Percentiles rank a stretch among this genome's conserved stretches.
Evolutionary conservation across 2,329 filamentous ascomycete genomes (phyloP).

Genomic region (Trichoderma koningii): DNA sequence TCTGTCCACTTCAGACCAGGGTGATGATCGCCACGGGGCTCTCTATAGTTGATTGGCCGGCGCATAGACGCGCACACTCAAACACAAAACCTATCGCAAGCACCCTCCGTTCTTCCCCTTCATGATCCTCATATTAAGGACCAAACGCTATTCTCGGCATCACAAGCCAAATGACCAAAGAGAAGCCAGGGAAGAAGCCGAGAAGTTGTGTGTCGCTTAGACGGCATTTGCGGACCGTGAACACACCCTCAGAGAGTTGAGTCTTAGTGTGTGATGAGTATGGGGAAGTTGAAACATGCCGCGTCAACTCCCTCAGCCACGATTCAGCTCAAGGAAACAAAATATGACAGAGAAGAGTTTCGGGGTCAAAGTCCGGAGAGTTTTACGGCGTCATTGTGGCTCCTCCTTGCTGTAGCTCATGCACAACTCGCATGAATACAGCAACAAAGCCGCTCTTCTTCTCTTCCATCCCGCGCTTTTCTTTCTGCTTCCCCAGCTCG

Average conservation of each 20-base stretch:
- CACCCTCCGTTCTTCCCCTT: background rate
- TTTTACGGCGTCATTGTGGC: conserved; percentile 22
- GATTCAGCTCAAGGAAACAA: background rate
- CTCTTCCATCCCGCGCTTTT: conserved; percentile 15
- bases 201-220: background rate
- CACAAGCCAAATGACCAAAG: conserved; percentile 23
- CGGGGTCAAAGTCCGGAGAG: background rate
- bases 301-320: background rate
- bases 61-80: conserved; percentile 8
- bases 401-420: conserved; percentile 1
- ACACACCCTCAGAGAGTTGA: background rate
- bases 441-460: conserved; percentile 6
- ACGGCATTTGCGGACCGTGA: conserved; percentile 15
- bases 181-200: background rate
- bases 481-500: conserved; percentile 7
- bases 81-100: background rate
- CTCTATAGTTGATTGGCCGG: background rate
- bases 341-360: background rate
- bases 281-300: background rate
- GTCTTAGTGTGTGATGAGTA: background rate
- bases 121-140: background rate
- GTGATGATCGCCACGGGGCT: background rate
- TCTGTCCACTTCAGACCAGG: background rate
- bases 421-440: conserved; percentile 3
- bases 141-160: conserved; percentile 13